Conservation (phyloP, 2,329 filamentous ascomycete species). For the Penicillium brasilianum region DNA sequence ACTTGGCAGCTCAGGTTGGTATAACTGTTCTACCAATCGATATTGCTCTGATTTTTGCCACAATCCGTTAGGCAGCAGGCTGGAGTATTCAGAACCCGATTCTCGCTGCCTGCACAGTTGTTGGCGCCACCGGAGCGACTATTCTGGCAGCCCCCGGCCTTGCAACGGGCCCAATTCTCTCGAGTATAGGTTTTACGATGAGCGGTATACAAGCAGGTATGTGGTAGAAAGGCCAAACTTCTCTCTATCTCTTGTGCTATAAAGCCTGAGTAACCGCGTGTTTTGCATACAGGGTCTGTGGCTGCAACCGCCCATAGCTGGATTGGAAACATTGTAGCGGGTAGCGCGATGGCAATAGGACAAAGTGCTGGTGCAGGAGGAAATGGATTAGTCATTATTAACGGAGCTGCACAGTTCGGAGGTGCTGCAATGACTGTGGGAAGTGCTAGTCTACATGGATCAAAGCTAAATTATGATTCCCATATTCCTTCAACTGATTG, state of each 20-base stretch:
- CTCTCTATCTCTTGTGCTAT: not conserved
- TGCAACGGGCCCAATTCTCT: slow-evolving; percentile 1
- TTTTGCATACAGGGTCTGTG: slow-evolving; percentile 7
- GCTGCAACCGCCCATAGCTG: slow-evolving; percentile 15
- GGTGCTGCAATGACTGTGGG: slow-evolving; percentile 5
- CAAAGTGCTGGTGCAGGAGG: slow-evolving; percentile 23
- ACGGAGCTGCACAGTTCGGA: slow-evolving; percentile 12
- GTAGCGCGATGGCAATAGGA: slow-evolving; percentile 11
- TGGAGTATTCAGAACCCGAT: not conserved
- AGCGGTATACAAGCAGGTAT: slow-evolving; percentile 1
- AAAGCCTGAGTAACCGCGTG: not conserved
- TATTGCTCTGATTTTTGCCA: not conserved
- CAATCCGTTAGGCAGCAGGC: not conserved
- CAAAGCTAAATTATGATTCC: slow-evolving; percentile 2
- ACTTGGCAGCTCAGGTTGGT: not conserved
- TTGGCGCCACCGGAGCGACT: not conserved
- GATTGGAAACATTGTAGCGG: slow-evolving; percentile 17
- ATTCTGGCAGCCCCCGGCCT: not conserved
- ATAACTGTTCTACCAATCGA: not conserved
- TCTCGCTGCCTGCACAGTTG: not conserved
- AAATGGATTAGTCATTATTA: slow-evolving; percentile 10
- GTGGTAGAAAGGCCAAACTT: not conserved
- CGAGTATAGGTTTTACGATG: not conserved
- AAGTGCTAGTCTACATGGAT: slow-evolving; percentile 1
- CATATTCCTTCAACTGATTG: slow-evolving; percentile 3